Base-by-base conservation (phyloP, 148 eudicot species). In the Arbutus unedo region DNA sequence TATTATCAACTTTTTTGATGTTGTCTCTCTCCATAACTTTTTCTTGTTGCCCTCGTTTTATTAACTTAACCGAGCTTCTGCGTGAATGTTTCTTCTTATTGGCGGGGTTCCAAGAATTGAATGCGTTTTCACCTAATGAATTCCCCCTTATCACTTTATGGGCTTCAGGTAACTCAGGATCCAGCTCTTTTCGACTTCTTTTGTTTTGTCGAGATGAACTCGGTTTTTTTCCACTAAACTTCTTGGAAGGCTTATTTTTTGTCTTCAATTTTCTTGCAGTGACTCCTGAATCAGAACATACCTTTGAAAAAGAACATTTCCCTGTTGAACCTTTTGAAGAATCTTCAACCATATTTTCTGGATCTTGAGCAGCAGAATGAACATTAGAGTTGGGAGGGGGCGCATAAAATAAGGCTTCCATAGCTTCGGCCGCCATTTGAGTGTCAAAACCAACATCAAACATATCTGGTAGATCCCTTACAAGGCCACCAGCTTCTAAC, bases 361-460 rank as follows among this genome's bases (percentile, higher is more conserved):
- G 64, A 80, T 76, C 79, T 83, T 85, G 85, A 82, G 74, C 76
- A 80, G 83, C 79, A 84, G 44, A 80, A 56, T 66, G 76, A 68
- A 74, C 67, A 74, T 73, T 82, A 64, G 25, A 50, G 23, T 71
- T 78, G 45, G 74, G 81, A 56, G 90, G 84, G 70, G 86, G 79
- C 47, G 87, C 90, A 76, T 76, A 78, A 64, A 87, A 70, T 82
- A 93, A 84, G 74, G 91, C 89, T 88, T 91, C 92, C 87, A 93
- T 93, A 78, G 92, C 97, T 88, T 93, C 94, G 72, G 91, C 94
- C 47, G 97, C 97, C 79, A 91, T 82, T 81, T 91, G 97, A 84
- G 97, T 91, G 76, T 86, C 86, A 78, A 86, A 72, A 31, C 97
- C 94, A 86, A 89, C 86, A 87, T 88, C 94, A 78, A 67, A 88